Evolutionary conservation across 2,329 filamentous ascomycete genomes (phyloP).

Genomic region (Alternaria sp.): DNA sequence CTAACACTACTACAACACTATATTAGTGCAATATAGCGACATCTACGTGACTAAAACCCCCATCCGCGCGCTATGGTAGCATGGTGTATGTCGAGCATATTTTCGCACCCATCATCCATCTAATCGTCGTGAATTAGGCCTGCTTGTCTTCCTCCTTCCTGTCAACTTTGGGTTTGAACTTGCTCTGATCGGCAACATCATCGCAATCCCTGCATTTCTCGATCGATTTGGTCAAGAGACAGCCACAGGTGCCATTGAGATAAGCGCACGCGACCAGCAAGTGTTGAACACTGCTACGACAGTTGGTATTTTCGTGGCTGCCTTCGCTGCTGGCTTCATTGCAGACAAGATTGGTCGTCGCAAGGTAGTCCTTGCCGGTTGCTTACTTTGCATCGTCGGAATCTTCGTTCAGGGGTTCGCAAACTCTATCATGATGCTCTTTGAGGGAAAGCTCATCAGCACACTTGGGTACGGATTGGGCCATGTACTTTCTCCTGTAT

Average conservation of each 20-base stretch:
- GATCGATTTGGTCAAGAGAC: neutral
- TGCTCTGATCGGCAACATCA: neutral
- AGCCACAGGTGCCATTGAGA: neutral
- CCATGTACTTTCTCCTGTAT: neutral
- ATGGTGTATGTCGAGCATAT: neutral
- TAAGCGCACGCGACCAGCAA: neutral
- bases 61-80: no score
- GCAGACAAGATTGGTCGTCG: neutral
- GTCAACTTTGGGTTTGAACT: neutral
- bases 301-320: neutral
- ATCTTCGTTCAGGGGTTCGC: neutral
- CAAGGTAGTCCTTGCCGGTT: neutral
- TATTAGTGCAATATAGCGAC: no score
- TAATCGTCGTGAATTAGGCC: neutral
- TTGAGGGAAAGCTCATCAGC: no score
- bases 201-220: neutral
- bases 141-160: neutral
- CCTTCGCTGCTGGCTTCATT: neutral
- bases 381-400: neutral
- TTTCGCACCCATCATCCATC: neutral
- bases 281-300: neutral
- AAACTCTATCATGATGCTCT: no score
- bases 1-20: no score
- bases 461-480: no score
- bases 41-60: no score